These are phyloP conservation scores for Nitzschia palea DNA, from an alignment of 108 stramenopile genomes.

Conservation along the genomic window DNA sequence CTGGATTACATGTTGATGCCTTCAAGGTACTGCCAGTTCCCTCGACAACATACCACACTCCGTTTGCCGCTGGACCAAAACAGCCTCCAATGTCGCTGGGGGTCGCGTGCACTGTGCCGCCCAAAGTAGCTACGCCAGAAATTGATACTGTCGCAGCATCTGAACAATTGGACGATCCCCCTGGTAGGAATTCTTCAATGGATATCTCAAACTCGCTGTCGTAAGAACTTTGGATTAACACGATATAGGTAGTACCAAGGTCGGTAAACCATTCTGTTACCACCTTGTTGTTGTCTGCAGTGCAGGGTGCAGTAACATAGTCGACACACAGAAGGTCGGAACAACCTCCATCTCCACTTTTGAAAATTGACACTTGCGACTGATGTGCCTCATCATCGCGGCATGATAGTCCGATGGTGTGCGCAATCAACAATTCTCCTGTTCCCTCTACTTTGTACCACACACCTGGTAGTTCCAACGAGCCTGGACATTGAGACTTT, in stretches of 20 bases:
- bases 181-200: neutral
- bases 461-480: constrained; percentile 5
- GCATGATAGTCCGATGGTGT: neutral
- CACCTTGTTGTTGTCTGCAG: constrained; percentile 1
- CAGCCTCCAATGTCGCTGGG: neutral
- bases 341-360: neutral
- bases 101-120: constrained; percentile 3
- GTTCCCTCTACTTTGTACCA: constrained; percentile 22
- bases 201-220: neutral
- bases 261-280: constrained; percentile 14
- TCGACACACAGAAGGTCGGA: neutral
- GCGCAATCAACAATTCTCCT: constrained; percentile 14
- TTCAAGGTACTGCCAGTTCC: constrained; percentile 16
- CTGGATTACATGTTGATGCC: constrained; percentile 23
- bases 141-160: neutral
- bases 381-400: neutral
- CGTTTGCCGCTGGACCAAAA: neutral
- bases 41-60: constrained; percentile 14
- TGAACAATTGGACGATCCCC: neutral
- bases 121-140: constrained; percentile 4
- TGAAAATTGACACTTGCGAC: constrained; percentile 12
- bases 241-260: neutral
- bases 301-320: neutral
- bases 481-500: neutral
- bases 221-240: constrained; percentile 17